Base-by-base conservation (phyloP, 768 basidiomycete species). In the Trametes sanguinea region DNA sequence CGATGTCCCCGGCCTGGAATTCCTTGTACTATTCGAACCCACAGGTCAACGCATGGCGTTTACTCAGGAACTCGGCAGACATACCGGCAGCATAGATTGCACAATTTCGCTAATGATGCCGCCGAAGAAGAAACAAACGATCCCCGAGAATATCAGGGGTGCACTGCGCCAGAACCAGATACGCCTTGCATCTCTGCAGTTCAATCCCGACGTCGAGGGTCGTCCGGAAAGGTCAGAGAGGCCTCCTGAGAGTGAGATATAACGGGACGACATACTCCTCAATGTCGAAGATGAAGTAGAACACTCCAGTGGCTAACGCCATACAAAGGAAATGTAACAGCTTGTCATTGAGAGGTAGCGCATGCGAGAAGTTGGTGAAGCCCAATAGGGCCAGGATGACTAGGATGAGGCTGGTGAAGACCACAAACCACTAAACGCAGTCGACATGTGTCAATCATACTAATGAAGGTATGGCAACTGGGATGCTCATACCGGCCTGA, bases 141-240 rank as follows among this genome's bases (percentile, higher is more conserved):
- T 73, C 4, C 73, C 72, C 1, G 93, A 91, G 69, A 90, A 81
- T 50, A 91, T 84, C 10, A 92, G 72, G 8, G 83, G 81, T 30
- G 85, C 81, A 71, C 88, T 81, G 32, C 92, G 83, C 92, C 92
- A 94, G 67, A 92, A 88, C 92, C 93, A 94, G 73, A 94, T 82
- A 64, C 92, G 80, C 61, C 92, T 78, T 6, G 87, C 86, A 55
- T 87, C 87, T 71, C 92, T 94, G 43, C 6, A 47, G 16, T 43
- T 22, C 17, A 16, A 29, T 3, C 13, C 2, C 44, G 8, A 40
- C 10, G 13, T 7, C 7, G 50, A 43, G 32, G 14, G 16, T 16
- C 14, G 14, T 32, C n/a, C 1, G 11, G 42, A 30, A 4, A n/a
- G 33, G 27, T 51, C 54, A 27, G 37, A 22, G 29, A 50, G 39